These are phyloP conservation scores for Pythium biforme DNA, from an alignment of 352 stramenopile genomes.

Conservation along the genomic window DNA sequence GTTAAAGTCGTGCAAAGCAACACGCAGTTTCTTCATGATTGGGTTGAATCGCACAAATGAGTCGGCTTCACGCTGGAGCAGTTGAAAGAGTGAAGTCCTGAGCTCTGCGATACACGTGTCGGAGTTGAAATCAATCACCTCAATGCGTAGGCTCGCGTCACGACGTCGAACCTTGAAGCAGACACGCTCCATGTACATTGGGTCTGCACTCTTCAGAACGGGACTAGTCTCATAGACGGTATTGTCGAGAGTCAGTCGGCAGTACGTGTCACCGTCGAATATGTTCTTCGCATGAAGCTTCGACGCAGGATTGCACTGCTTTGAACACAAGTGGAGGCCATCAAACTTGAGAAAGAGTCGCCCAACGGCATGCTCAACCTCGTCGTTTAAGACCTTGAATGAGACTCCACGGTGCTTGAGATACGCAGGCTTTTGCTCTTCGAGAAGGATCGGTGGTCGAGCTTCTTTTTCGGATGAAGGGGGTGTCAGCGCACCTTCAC, in stretches of 20 bases:
- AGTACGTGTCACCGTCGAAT: slow-evolving; percentile 87
- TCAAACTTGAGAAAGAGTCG: slow-evolving; percentile 78
- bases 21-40: slow-evolving; percentile 44
- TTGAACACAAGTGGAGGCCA: slow-evolving; percentile 79
- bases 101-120: slow-evolving; percentile 71
- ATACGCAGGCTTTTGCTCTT: neutral
- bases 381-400: slow-evolving; percentile 54
- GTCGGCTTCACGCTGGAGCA: slow-evolving; percentile 75
- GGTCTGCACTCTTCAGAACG: slow-evolving; percentile 83
- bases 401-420: slow-evolving; percentile 30
- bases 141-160: slow-evolving; percentile 60
- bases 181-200: slow-evolving; percentile 83
- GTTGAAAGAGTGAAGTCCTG: slow-evolving; percentile 70
- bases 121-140: slow-evolving; percentile 85
- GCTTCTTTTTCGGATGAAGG: slow-evolving; percentile 7
- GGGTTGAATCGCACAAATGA: slow-evolving; percentile 52
- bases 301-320: slow-evolving; percentile 61
- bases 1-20: slow-evolving; percentile 44
- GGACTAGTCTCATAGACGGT: slow-evolving; percentile 77
- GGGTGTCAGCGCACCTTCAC: slow-evolving; percentile 7
- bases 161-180: slow-evolving; percentile 67
- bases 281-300: slow-evolving; percentile 85
- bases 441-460: neutral
- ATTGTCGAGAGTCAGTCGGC: slow-evolving; percentile 62
- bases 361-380: slow-evolving; percentile 38